Evolutionary conservation across 2,329 filamentous ascomycete species (phyloP).

Genomic region (Fusarium austroafricanum): DNA sequence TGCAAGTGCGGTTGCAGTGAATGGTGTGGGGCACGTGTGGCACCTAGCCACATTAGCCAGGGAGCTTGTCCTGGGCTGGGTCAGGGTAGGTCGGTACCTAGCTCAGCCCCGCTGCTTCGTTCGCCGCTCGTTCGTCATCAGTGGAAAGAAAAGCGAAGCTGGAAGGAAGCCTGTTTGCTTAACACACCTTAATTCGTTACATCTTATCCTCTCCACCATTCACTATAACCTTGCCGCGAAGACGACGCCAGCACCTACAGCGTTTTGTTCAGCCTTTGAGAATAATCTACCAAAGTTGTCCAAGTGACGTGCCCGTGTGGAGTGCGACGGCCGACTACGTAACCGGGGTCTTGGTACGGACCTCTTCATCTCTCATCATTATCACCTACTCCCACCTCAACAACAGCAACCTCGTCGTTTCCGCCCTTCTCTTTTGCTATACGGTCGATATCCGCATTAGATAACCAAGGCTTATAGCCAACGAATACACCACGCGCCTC

Average conservation of each 20-base stretch:
- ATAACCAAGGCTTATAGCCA: conserved; percentile 23
- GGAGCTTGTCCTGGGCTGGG: conserved; percentile 9
- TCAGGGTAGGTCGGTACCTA: conserved; percentile 7
- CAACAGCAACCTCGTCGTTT: background rate
- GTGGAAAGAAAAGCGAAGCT: conserved; percentile 14
- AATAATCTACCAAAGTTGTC: background rate
- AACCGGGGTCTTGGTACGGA: conserved; percentile 35
- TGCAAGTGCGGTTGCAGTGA: conserved; percentile 5
- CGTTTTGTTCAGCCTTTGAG: conserved; percentile 1
- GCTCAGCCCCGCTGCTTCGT: conserved; percentile 39
- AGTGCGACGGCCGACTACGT: conserved; percentile 33
- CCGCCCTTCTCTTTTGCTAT: background rate
- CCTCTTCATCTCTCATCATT: conserved; percentile 23
- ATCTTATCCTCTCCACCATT: background rate
- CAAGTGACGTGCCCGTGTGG: conserved; percentile 37
- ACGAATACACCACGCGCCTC: conserved; percentile 5
- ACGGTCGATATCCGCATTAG: conserved; percentile 12
- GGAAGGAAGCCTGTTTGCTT: conserved; percentile 29
- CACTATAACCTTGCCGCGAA: background rate
- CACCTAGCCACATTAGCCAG: conserved; percentile 21
- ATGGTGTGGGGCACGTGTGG: conserved; percentile 37
- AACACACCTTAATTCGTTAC: conserved; percentile 1
- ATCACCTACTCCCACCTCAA: conserved; percentile 3
- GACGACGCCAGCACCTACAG: conserved; percentile 8
- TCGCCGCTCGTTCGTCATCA: conserved; percentile 40